phyloP scores from a whole-genome alignment of 148 eudicot species.

The Rhododendron ferrugineum region DNA sequence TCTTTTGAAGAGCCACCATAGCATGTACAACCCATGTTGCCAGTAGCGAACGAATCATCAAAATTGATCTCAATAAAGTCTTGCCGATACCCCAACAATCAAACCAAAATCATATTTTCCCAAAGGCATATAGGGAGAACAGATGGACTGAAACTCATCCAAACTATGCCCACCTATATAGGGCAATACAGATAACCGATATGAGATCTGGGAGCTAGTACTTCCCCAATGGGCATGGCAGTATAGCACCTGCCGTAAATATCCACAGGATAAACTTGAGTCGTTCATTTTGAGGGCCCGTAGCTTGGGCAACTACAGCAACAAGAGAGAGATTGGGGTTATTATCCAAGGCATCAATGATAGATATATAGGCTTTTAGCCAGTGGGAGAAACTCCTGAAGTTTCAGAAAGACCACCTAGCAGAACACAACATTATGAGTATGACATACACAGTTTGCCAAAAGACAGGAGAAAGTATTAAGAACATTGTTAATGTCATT shows the following conservation, averaged over 20 bases:
- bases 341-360: background rate
- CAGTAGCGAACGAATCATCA: background rate
- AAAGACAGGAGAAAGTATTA: too few species aligned
- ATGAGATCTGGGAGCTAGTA: background rate
- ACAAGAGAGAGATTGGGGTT: background rate
- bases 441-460: too few species aligned
- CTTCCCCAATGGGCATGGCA: background rate
- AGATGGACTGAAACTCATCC: background rate
- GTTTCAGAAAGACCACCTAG: background rate
- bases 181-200: background rate
- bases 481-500: too few species aligned
- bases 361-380: background rate
- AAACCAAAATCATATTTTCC: background rate
- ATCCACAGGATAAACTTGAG: background rate
- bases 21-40: background rate
- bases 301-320: background rate
- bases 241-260: background rate
- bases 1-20: background rate
- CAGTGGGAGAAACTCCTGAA: background rate
- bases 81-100: background rate
- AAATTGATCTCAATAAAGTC: background rate
- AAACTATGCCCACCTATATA: background rate
- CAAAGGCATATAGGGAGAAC: background rate
- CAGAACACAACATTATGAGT: background rate
- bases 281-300: background rate